These are phyloP conservation scores for Endoconidiophora laricicola DNA, from an alignment of 2,329 filamentous ascomycete species.

Conservation along the genomic window DNA sequence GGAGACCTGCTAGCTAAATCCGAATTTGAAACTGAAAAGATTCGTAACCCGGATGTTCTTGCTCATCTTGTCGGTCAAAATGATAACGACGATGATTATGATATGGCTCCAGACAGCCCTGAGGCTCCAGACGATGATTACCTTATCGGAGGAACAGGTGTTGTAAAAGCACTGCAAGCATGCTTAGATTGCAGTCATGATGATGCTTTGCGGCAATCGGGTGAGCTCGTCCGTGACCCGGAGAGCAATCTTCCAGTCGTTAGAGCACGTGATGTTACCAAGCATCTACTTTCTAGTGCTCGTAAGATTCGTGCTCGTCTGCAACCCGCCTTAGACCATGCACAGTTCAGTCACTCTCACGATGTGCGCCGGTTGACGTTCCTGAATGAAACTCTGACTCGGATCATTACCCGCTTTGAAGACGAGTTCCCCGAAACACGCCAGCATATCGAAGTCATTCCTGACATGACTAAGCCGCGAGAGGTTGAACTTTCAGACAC, in stretches of 20 bases:
- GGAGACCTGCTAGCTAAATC: slow-evolving; percentile 20
- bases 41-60: slow-evolving; percentile 56
- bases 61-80: slow-evolving; percentile 71
- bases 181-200: slow-evolving; percentile 51
- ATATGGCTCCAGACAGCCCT: slow-evolving; percentile 17
- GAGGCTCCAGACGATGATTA: slow-evolving; percentile 80
- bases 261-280: slow-evolving; percentile 84
- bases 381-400: slow-evolving; percentile 72
- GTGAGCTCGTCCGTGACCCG: background rate
- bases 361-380: slow-evolving; percentile 73
- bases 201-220: slow-evolving; percentile 32
- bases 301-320: slow-evolving; percentile 74
- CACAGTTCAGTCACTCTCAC: slow-evolving; percentile 48
- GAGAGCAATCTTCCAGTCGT: slow-evolving; percentile 21
- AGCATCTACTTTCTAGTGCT: slow-evolving; percentile 71
- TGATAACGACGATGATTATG: slow-evolving; percentile 33
- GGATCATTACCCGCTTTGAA: slow-evolving; percentile 90
- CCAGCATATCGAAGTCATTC: background rate
- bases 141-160: slow-evolving; percentile 85
- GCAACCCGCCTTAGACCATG: slow-evolving; percentile 67
- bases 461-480: slow-evolving; percentile 1
- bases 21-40: background rate
- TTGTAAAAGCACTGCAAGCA: slow-evolving; percentile 84
- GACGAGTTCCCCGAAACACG: slow-evolving; percentile 84
- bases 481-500: slow-evolving; percentile 6